Base-by-base conservation (phyloP, 176 grass and related monocot genomes). In the Oryza longistaminata region DNA sequence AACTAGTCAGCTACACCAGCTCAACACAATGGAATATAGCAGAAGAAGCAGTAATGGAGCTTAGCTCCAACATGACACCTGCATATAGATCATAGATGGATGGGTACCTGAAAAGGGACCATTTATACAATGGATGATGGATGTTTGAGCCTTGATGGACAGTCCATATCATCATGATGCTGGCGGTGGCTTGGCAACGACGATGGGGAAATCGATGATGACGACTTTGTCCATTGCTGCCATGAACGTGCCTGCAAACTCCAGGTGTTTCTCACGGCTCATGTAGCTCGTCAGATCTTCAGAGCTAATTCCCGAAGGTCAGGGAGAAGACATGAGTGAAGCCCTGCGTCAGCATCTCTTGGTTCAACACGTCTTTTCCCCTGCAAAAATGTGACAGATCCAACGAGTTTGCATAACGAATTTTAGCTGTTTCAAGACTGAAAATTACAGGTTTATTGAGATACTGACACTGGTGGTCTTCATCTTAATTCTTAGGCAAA, bases 211-310 rank as follows among this genome's bases (percentile, higher is more conserved):
- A 68, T 93, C 94, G 67, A 96, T 42, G 66, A 87, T 84, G 39
- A 92, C 29, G 27, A 91, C 75, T 80, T 90, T 94, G 25, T 94
- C 94, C 84, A 90, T 21, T 8, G 75, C 89, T n/a, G 89, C 82
- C 75, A 87, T 87, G 89, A 97, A 94, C 53, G 79, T 88, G 62
- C 75, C 81, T 14, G 85, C 92, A 33, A 90, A 94, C 0, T 82
- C 82, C n/a, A 24, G 40, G 76, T 94, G 87, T 31, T 67, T 90
- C 17, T 87, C 79, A 42, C 90, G 85, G 48, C 58, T 83, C 66
- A 81, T 73, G 82, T 64, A 90, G 34, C 29, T 29, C 12, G 88
- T 58, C 19, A 95, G 82, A 66, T 88, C 91, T 34, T 70, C 85
- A 11, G 75, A 48, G 72, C 25, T 93, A 48, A 68, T 21, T 93